These are phyloP conservation scores for Aureobasidium sp. DNA, from an alignment of 2,329 filamentous ascomycete genomes.

Conservation along the genomic window DNA sequence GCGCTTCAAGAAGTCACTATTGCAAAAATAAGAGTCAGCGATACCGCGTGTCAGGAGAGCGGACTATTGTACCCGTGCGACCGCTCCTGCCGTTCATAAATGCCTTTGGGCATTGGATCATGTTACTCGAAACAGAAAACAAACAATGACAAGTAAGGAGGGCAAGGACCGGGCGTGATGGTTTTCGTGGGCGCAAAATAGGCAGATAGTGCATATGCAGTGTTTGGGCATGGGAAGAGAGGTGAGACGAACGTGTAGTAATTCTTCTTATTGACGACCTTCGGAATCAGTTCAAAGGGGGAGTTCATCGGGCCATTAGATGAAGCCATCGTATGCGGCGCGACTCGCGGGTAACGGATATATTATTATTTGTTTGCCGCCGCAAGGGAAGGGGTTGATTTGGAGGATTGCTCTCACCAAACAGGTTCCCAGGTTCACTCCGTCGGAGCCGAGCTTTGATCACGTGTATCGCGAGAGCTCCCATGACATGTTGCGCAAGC, in stretches of 20 bases:
- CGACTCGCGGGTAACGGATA: conserved; percentile 12
- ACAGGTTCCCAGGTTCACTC: not conserved
- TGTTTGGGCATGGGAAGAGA: not conserved
- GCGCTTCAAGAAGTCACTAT: conserved; percentile 91
- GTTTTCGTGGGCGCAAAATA: not conserved
- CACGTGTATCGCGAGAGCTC: not conserved
- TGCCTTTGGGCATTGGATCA: conserved; percentile 14
- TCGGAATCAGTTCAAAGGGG: conserved; percentile 10
- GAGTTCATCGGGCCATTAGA: conserved; percentile 12
- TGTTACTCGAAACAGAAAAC: not conserved
- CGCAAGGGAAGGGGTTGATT: conserved; percentile 10
- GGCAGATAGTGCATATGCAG: not conserved
- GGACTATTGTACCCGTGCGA: conserved; percentile 8
- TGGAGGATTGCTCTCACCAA: conserved; percentile 11
- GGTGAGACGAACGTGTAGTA: conserved; percentile 74
- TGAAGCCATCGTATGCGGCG: conserved; percentile 14
- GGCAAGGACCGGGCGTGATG: not conserved
- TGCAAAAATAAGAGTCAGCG: conserved; percentile 11
- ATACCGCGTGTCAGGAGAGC: not conserved
- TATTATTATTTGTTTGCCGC: conserved; percentile 13
- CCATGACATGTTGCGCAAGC: not conserved
- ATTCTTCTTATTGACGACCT: conserved; percentile 94
- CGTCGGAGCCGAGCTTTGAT: not conserved
- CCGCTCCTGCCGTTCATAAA: conserved; percentile 14
- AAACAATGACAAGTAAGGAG: not conserved